A percentile compares a stretch with the other conserved stretches of the same genome.
Conservation (phyloP, 2,329 filamentous ascomycete genomes). For the Triangularia verruculosa region DNA sequence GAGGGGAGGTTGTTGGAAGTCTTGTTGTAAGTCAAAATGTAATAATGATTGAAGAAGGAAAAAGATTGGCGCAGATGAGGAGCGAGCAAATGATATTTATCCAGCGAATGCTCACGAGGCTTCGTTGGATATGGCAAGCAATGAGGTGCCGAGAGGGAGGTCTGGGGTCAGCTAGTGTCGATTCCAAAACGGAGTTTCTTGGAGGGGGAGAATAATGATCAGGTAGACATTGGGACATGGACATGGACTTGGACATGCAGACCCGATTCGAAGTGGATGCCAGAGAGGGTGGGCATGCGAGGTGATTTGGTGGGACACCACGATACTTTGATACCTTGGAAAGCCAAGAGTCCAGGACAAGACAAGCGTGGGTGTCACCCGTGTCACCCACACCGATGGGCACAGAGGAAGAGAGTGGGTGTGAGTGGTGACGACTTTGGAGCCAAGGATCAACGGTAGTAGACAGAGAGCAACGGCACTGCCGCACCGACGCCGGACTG, state of each 20-base stretch:
- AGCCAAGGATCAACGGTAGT: conserved; percentile 25
- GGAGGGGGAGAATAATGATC: conserved; percentile 4
- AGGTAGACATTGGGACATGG: conserved; percentile 13
- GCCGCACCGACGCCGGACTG: conserved; percentile 24
- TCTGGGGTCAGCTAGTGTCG: conserved; percentile 15
- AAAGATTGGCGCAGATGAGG: conserved; percentile 19
- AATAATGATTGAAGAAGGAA: conserved; percentile 12
- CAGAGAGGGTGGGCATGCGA: conserved; percentile 11
- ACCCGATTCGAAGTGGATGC: conserved; percentile 17
- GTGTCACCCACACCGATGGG: conserved; percentile 22
- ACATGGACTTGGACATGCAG: conserved; percentile 26
- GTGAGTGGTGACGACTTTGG: conserved; percentile 24
- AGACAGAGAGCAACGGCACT: conserved; percentile 21
- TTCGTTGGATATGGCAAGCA: conserved; percentile 17
- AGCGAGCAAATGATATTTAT: conserved; percentile 29
- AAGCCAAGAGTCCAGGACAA: conserved; percentile 11
- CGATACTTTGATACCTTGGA: conserved; percentile 5
- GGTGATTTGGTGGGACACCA: not conserved
- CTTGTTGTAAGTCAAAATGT: not conserved
- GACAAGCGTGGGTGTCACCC: conserved; percentile 2
- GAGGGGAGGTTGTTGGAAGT: conserved; percentile 20
- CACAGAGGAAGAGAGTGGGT: conserved; percentile 14
- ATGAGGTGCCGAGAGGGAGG: not conserved
- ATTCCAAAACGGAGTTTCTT: conserved; percentile 14
- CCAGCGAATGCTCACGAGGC: conserved; percentile 27